Evolutionary conservation across 2,329 filamentous ascomycete genomes (phyloP), one percentile per base, ranked within the genome.

Genomic region (Dendryphion nanum): DNA sequence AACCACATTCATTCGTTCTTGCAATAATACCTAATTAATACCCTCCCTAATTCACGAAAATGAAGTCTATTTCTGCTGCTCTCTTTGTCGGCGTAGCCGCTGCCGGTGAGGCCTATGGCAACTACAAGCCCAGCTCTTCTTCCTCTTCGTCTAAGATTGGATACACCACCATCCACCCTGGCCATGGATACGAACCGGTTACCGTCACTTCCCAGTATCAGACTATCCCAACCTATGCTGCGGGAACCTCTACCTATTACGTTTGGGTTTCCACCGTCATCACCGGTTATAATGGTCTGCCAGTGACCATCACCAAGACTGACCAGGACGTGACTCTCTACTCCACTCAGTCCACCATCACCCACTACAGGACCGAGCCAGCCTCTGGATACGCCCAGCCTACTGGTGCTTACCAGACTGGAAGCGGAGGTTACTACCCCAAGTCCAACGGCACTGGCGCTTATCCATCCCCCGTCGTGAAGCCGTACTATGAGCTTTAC

Each of bases 141-240:
- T 29, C 39, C 18, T n/a, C n/a, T 38, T 29, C 47, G 35, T 32
- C 49, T 37, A 28, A 51, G 32, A 19, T 45, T 17, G 57, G 47
- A 15, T 60, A 59, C 43, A 55, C 59, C 18, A 61, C 57, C 24
- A 48, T 62, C 37, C 40, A 44, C 26, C 57, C 57, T 1, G 54
- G 55, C 21, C 50, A 57, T 26, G 50, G 47, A 21, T 47, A 60
- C 42, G 24, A 38, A 2, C 55, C 58, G 0, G 46, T 57, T 29
- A 62, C 59, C 19, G 51, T 64, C 37, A 64, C 60, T 30, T 38
- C 45, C 4, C 58, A 60, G 43, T 48, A 62, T 42, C 60, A 63
- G 46, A 20, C 55, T 1, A 48, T 62, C 42, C 53, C 59, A 2
- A 61, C 58, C 18, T 63, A 55, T 36, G 33, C 39, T 5, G 40